These are phyloP conservation scores for Azolla pinnata DNA, from an alignment of 75 land plant species.

Conservation along the genomic window DNA sequence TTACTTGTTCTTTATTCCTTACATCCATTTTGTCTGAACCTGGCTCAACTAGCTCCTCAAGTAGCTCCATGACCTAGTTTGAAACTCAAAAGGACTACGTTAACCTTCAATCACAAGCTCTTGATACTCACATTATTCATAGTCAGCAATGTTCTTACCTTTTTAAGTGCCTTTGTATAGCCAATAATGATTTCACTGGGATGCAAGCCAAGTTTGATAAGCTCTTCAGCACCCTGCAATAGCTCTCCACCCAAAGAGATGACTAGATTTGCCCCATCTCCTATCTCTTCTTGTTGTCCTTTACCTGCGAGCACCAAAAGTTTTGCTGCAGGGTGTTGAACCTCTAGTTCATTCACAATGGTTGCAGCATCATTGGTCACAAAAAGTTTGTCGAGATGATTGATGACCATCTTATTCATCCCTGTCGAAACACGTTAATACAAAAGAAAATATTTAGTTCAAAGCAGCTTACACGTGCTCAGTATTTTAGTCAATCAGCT, in stretches of 20 bases:
- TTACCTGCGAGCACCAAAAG: conserved; percentile 81
- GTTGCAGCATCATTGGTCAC: conserved; percentile 98
- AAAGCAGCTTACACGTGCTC: no score
- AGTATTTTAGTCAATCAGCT: no score
- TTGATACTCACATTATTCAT: no score
- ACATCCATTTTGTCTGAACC: conserved; percentile 95
- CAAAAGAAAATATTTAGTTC: not conserved
- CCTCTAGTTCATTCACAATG: conserved; percentile 91
- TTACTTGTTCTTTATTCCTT: conserved; percentile 80
- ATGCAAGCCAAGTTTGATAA: conserved; percentile 87
- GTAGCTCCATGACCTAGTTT: conserved; percentile 50
- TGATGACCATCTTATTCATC: conserved; percentile 99
- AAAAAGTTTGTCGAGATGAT: conserved; percentile 97
- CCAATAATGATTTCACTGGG: conserved; percentile 96
- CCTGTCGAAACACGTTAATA: conserved; percentile 29
- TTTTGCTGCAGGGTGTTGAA: conserved; percentile 98
- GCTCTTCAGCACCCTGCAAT: conserved; percentile 91
- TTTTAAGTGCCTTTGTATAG: conserved; percentile 65
- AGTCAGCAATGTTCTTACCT: conserved; percentile 46
- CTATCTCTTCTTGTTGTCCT: conserved; percentile 98
- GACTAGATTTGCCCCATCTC: conserved; percentile 90
- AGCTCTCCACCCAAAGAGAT: conserved; percentile 94
- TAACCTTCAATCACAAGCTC: no score
- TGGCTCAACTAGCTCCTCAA: conserved; percentile 56
- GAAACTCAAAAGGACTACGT: no score